Evolutionary conservation across 495 filamentous ascomycete species (phyloP), one percentile per base, ranked within the genome.

Genomic region (Aspergillus indologenus): DNA sequence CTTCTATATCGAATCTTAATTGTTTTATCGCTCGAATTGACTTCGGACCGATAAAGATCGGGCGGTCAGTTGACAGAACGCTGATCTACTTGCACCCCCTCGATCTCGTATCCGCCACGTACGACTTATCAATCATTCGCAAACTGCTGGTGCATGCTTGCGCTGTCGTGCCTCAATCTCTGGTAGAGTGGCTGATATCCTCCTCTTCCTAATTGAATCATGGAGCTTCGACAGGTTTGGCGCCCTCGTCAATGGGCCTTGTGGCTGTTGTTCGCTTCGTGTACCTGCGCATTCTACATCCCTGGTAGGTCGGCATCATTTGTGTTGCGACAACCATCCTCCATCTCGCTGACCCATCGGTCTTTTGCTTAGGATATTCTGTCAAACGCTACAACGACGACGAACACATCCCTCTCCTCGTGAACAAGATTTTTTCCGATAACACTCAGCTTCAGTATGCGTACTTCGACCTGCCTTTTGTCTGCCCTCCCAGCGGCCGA

Each of bases 371-470:
- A 89, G 87, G 88, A 49, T 89, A 85, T 75, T 89, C 87, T 8
- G 85, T 94, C 64, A 90, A 87, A 61, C 90, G 85, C 67, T 97
- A 96, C 70, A 80, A 81, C 53, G 87, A 93, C 58, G 81, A 83
- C 69, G 89, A 96, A 64, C 76, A 86, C 5, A 91, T 96, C 24
- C 91, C 91, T 0, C 81, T 97, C 6, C 84, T 92, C n/a, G 90
- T 94, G 55, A 97, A 97, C 75, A 96, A 97, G 72, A 88, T 95
- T 65, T 95, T 92, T 75, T 96, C 91, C 60, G 92, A 96, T 75
- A 86, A 90, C 62, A 93, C 91, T 0, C 89, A 96, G 70, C 77
- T 97, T 9, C 91, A 96, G 72, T 97, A 91, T 83, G 92, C 92
- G 62, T 96, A 93, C 77, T 92, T 87, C 66, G 90, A 96, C 64